Evolutionary conservation across 2,329 filamentous ascomycete species (phyloP).

Genomic region (Fusarium newnesense): DNA sequence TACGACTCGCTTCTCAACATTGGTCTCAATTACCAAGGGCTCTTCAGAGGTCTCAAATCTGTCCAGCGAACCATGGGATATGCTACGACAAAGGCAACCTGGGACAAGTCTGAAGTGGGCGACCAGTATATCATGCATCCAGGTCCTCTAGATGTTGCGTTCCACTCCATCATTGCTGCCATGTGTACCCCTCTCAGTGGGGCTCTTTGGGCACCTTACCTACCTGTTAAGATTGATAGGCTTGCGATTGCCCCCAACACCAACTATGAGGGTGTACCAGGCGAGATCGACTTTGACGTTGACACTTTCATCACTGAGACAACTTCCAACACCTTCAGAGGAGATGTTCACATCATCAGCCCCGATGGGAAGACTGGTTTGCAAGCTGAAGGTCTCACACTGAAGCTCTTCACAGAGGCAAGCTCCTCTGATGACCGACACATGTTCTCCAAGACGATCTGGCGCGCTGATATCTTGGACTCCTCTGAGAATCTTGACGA

Average conservation of each 20-base stretch:
- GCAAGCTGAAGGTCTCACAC: neutral
- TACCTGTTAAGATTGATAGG: constrained; percentile 1
- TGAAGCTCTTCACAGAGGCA: neutral
- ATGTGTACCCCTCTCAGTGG: neutral
- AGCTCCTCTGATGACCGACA: neutral
- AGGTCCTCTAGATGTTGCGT: neutral
- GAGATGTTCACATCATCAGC: neutral
- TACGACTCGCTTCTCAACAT: neutral
- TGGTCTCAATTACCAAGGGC: neutral
- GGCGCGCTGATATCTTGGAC: neutral
- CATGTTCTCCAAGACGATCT: constrained; percentile 6
- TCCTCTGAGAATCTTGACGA: neutral
- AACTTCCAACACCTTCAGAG: neutral
- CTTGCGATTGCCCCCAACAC: neutral
- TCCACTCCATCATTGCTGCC: neutral
- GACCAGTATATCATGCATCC: neutral
- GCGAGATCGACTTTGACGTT: neutral
- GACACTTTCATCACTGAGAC: constrained; percentile 1
- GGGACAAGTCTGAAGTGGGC: neutral
- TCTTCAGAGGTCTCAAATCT: neutral
- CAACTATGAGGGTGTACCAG: neutral
- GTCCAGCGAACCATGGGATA: neutral
- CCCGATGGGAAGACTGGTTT: neutral
- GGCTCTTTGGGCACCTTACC: neutral
- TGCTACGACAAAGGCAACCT: neutral